Conservation (phyloP, 352 stramenopile genomes). For the Phytophthora palmivora region DNA sequence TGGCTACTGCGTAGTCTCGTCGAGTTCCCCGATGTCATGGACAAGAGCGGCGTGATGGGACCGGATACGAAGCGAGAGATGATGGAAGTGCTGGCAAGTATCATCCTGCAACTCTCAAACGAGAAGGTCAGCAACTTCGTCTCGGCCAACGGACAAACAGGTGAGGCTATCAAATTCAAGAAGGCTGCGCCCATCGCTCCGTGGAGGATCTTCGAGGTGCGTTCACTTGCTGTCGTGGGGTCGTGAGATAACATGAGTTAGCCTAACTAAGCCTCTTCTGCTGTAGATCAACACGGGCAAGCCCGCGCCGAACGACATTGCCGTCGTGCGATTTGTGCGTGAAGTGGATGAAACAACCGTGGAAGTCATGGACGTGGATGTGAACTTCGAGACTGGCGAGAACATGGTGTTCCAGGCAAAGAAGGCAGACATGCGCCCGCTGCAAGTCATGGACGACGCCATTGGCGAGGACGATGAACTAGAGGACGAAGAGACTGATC, state of each 20-base stretch:
- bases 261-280: slow-evolving; percentile 17
- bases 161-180: slow-evolving; percentile 64
- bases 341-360: slow-evolving; percentile 77
- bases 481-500: slow-evolving; percentile 73
- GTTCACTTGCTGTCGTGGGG: slow-evolving; percentile 14
- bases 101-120: slow-evolving; percentile 81
- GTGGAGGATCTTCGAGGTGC: slow-evolving; percentile 87
- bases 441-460: slow-evolving; percentile 85
- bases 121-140: slow-evolving; percentile 77
- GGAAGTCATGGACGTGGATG: slow-evolving; percentile 88
- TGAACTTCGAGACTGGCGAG: slow-evolving; percentile 90
- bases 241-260: slow-evolving; percentile 18
- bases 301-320: slow-evolving; percentile 83
- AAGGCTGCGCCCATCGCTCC: slow-evolving; percentile 64
- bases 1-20: slow-evolving; percentile 88
- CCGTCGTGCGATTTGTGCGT: slow-evolving; percentile 82
- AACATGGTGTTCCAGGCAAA: slow-evolving; percentile 81
- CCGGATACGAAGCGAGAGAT: slow-evolving; percentile 73
- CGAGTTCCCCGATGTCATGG: slow-evolving; percentile 83
- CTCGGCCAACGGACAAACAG: slow-evolving; percentile 51
- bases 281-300: slow-evolving; percentile 76
- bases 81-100: slow-evolving; percentile 73
- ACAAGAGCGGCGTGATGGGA: slow-evolving; percentile 48
- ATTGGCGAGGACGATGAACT: slow-evolving; percentile 81
- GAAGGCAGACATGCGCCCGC: slow-evolving; percentile 62